Conservation (phyloP, 176 grass and related monocot genomes). For the Secale cereale region DNA sequence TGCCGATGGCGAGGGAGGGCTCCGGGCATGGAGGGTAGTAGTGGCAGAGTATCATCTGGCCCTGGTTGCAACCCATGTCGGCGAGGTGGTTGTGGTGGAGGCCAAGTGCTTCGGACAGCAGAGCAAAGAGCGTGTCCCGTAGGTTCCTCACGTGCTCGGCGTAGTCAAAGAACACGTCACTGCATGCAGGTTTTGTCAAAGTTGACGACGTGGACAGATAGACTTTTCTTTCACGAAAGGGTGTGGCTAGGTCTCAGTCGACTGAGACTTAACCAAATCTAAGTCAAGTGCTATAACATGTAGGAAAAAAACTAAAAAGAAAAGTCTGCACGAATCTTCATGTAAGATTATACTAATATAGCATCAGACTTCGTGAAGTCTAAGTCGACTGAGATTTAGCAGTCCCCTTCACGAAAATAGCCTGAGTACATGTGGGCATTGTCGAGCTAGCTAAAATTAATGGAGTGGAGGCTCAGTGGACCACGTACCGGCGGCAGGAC, state of each 20-base stretch:
- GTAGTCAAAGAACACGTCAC: conserved; percentile 43
- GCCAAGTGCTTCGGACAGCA: conserved; percentile 56
- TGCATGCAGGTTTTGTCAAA: neutral
- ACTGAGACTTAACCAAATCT: too few species aligned
- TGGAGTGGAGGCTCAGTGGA: neutral
- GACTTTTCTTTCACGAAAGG: neutral
- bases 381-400: too few species aligned
- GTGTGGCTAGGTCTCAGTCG: too few species aligned
- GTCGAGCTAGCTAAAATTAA: neutral
- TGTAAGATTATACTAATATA: too few species aligned
- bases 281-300: too few species aligned
- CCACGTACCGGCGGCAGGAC: conserved; percentile 39
- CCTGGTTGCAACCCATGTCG: conserved; percentile 47
- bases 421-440: neutral
- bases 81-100: conserved; percentile 23
- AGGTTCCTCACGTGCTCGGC: conserved; percentile 24
- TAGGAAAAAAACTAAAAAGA: too few species aligned
- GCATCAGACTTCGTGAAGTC: too few species aligned
- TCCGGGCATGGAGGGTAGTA: conserved; percentile 69
- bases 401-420: too few species aligned
- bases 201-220: neutral
- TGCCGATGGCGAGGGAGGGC: conserved; percentile 48
- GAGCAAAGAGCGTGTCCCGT: conserved; percentile 26
- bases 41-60: conserved; percentile 41
- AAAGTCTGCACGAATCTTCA: too few species aligned